Percentiles rank a stretch among this genome's conserved stretches.
Evolutionary conservation across 129 eudicot species (phyloP).

Genomic region (Centaurea solstitialis): DNA sequence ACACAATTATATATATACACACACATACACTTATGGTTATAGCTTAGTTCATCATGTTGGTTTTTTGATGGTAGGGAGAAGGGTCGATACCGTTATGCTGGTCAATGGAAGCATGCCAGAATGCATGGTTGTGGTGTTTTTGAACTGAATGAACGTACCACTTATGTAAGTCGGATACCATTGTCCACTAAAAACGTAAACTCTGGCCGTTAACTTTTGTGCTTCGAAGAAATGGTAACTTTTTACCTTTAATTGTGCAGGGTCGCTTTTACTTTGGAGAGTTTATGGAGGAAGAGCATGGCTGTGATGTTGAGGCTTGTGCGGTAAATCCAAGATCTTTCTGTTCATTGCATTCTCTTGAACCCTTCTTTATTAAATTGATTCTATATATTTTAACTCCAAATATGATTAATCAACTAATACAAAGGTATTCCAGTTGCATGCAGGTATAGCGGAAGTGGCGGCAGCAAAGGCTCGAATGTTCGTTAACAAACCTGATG

Average conservation of each 20-base stretch:
- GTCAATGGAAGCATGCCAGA: slow-evolving; percentile 96
- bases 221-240: slow-evolving; percentile 9
- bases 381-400: neutral
- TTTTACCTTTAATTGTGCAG: slow-evolving; percentile 43
- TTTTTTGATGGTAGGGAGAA: slow-evolving; percentile 60
- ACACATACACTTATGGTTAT: neutral
- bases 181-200: neutral
- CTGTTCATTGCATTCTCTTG: slow-evolving; percentile 6
- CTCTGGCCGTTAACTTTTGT: neutral
- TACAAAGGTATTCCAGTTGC: slow-evolving; percentile 57
- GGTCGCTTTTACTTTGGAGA: slow-evolving; percentile 95
- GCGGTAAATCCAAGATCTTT: slow-evolving; percentile 50
- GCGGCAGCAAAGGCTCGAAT: slow-evolving; percentile 98
- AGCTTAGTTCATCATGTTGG: neutral
- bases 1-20: neutral
- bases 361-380: neutral
- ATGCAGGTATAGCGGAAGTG: slow-evolving; percentile 93
- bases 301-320: slow-evolving; percentile 71
- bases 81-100: slow-evolving; percentile 96
- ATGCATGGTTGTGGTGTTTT: slow-evolving; percentile 87
- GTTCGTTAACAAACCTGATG: slow-evolving; percentile 95
- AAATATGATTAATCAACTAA: slow-evolving; percentile 22
- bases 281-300: slow-evolving; percentile 61
- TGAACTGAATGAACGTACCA: slow-evolving; percentile 75
- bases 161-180: slow-evolving; percentile 49